These are phyloP conservation scores for Sphaerulina vaccinii DNA, from an alignment of 2,329 filamentous ascomycete species.

Conservation along the genomic window DNA sequence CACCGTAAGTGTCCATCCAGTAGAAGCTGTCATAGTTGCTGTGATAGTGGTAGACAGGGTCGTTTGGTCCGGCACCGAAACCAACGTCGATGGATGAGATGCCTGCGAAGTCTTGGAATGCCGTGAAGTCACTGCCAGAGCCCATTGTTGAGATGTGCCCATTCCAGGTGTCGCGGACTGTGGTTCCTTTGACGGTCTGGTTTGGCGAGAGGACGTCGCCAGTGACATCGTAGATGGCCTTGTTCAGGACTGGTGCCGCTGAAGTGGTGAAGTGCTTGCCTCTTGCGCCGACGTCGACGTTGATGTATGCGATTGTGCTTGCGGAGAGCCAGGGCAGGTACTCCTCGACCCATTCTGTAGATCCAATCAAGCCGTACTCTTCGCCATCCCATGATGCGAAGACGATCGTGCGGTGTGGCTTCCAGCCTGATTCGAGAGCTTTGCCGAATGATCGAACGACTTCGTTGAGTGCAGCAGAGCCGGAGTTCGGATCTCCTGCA, in stretches of 20 bases:
- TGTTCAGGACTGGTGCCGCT: conserved; percentile 74
- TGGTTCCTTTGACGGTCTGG: conserved; percentile 68
- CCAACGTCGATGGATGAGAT: conserved; percentile 51
- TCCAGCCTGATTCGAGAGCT: conserved; percentile 73
- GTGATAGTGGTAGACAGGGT: conserved; percentile 72
- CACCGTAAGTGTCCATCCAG: conserved; percentile 80
- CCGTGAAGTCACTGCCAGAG: conserved; percentile 53
- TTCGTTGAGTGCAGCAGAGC: conserved; percentile 76
- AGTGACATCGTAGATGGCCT: conserved; percentile 67
- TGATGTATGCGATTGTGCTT: conserved; percentile 77
- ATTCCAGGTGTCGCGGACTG: conserved; percentile 63
- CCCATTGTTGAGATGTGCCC: conserved; percentile 57
- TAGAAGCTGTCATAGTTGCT: conserved; percentile 80
- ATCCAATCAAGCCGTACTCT: conserved; percentile 83
- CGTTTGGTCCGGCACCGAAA: conserved; percentile 38
- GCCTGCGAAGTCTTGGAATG: conserved; percentile 54
- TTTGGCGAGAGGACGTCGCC: conserved; percentile 64
- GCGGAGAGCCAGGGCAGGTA: conserved; percentile 75
- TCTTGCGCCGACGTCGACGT: conserved; percentile 73
- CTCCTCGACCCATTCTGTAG: conserved; percentile 92
- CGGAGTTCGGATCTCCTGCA: conserved; percentile 78
- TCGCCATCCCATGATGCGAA: conserved; percentile 70
- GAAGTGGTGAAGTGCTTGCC: conserved; percentile 64
- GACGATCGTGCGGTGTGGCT: conserved; percentile 83
- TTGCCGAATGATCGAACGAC: conserved; percentile 72